A percentile compares a stretch with the other conserved stretches of the same genome.
phyloP scores from a whole-genome alignment of 163 green algal genomes.

The Volvox carteri region DNA sequence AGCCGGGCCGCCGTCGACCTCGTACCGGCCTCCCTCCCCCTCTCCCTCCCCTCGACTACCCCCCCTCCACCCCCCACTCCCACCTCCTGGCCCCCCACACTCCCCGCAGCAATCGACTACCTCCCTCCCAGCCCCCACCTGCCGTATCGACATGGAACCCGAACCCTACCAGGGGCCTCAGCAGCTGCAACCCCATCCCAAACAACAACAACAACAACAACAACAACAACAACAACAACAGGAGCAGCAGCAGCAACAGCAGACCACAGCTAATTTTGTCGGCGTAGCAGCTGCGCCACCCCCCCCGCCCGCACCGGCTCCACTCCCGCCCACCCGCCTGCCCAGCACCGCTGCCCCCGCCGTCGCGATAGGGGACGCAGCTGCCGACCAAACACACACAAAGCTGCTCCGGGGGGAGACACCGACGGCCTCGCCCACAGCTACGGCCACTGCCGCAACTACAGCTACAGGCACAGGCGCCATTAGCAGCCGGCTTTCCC shows the following conservation, averaged over 20 bases:
- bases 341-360: not conserved
- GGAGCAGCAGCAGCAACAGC: not conserved
- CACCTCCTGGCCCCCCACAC: too few relatives aligned
- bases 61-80: not conserved
- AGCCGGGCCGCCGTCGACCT: too few relatives aligned
- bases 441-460: not conserved
- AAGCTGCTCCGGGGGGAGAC: not conserved
- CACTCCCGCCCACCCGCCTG: not conserved
- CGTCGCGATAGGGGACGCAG: not conserved
- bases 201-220: not conserved
- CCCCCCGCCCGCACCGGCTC: not conserved
- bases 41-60: too few relatives aligned
- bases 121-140: not conserved
- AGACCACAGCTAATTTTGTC: too few relatives aligned
- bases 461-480: not conserved
- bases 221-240: not conserved
- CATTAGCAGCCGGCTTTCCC: not conserved
- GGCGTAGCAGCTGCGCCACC: not conserved
- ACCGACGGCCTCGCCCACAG: not conserved
- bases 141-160: not conserved
- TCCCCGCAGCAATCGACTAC: not conserved
- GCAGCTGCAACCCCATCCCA: not conserved
- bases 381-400: not conserved
- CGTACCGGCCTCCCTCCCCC: too few relatives aligned
- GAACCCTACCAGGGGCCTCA: too few relatives aligned